These are phyloP conservation scores for Candida maris DNA, from an alignment of 805 yeast species.

Conservation along the genomic window DNA sequence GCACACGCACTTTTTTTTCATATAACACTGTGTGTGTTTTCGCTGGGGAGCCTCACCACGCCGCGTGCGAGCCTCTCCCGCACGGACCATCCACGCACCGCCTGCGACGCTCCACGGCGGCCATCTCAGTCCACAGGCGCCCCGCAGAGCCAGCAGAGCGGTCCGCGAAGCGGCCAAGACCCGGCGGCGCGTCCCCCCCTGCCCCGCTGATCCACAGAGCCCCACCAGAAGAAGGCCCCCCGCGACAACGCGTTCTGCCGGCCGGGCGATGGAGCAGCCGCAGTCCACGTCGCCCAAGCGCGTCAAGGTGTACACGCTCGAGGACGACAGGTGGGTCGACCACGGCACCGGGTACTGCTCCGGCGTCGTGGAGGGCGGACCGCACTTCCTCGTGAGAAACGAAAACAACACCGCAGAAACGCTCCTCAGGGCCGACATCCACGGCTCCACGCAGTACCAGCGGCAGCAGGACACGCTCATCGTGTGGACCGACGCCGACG, in stretches of 20 bases:
- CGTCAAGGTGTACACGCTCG: slow-evolving; percentile 85
- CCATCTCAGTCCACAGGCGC: too few species aligned
- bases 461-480: slow-evolving; percentile 92
- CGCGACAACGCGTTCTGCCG: background rate
- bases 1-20: too few species aligned
- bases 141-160: too few species aligned
- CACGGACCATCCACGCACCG: too few species aligned
- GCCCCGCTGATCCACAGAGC: too few species aligned
- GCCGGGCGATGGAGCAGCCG: slow-evolving; percentile 14
- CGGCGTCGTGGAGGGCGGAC: slow-evolving; percentile 56
- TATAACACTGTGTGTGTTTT: too few species aligned
- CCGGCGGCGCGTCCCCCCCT: too few species aligned
- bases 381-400: slow-evolving; percentile 68
- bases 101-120: too few species aligned
- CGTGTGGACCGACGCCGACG: slow-evolving; percentile 82
- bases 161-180: too few species aligned
- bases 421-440: slow-evolving; percentile 62
- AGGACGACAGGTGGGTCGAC: slow-evolving; percentile 84
- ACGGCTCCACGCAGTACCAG: slow-evolving; percentile 78
- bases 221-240: too few species aligned
- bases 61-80: too few species aligned
- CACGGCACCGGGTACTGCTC: slow-evolving; percentile 88
- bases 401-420: slow-evolving; percentile 59
- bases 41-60: too few species aligned
- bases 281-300: slow-evolving; percentile 52